Conservation (phyloP, 177 flowering plant species). For the Vitis hybrid region DNA sequence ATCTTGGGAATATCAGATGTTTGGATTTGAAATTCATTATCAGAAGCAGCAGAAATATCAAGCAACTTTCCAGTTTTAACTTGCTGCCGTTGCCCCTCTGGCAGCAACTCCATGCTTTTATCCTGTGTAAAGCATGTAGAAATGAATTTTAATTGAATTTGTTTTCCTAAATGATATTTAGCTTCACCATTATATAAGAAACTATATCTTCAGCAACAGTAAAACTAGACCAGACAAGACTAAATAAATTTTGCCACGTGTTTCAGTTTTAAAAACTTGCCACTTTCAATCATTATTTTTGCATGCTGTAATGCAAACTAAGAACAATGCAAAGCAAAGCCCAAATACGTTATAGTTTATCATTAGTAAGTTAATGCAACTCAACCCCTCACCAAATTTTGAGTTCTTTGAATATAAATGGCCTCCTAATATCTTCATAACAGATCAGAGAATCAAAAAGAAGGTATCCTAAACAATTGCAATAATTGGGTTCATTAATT, state of each 20-base stretch:
- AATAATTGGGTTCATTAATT: too few relatives aligned
- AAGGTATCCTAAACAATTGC: too few relatives aligned
- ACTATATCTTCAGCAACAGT: too few relatives aligned
- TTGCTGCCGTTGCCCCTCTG: slow-evolving; percentile 66
- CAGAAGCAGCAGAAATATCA: slow-evolving; percentile 21
- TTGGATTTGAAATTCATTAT: slow-evolving; percentile 32
- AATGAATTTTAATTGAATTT: background rate
- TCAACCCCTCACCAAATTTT: background rate
- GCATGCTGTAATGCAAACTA: background rate
- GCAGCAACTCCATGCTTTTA: slow-evolving; percentile 71
- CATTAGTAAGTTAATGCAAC: background rate
- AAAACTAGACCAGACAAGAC: too few relatives aligned
- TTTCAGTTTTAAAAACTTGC: background rate
- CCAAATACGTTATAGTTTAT: background rate
- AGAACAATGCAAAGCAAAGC: too few relatives aligned
- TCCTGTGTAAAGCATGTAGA: slow-evolving; percentile 41
- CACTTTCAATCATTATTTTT: background rate
- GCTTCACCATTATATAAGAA: background rate
- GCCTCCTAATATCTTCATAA: too few relatives aligned
- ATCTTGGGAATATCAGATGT: slow-evolving; percentile 26
- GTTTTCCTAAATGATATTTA: background rate
- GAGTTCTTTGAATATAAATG: too few relatives aligned
- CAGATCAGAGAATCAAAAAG: too few relatives aligned
- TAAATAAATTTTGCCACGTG: too few relatives aligned
- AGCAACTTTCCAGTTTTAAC: slow-evolving; percentile 53